Evolutionary conservation across 495 filamentous ascomycete genomes (phyloP), one percentile per base, ranked within the genome.

Genomic region (Articulospora tetracladia): DNA sequence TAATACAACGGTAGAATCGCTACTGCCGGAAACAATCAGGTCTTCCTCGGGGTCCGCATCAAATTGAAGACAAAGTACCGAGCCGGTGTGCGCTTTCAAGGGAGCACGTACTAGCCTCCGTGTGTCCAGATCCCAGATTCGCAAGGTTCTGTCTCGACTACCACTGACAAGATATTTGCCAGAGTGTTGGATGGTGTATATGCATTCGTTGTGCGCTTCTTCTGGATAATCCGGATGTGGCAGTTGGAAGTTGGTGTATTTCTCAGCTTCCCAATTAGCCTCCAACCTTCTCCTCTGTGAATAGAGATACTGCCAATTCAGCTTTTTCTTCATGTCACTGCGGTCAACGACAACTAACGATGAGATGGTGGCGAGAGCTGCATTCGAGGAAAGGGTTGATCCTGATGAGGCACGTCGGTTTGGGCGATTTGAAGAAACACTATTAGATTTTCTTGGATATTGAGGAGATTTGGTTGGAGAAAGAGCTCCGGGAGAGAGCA

Each of bases 31-130:
- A 20, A 98, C 86, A 57, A 99, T 87, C 34, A 99, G 76, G 67
- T 98, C 93, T 68, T 98, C 89, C 19, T 89, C 84, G 0, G 90
- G 88, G 44, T 86, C 83, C n/a, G 93, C 89, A 69, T 99, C 95
- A 68, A 97, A 99, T 69, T 99, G 94, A 22, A 99, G 79, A 69
- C 95, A 98, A 13, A 98, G 78, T 3, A 99, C 94, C 26, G 92
- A 97, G 22, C 91, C 93, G 6, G 67, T 70, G 70, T 99, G 94
- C 10, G 89, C 92, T 17, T 71, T 63, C 19, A 99, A 73, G 10
- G 94, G 92, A 19, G 75, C 75, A 39, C 87, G 76, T 47, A 88
- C 72, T 26, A 97, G 77, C 48, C 94, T 83, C 61, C 87, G 84
- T 0, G 90, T 94, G 15, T 89, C 82, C 59, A 98, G 69, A 69